A percentile compares a stretch with the other conserved stretches of the same genome.
phyloP scores from a whole-genome alignment of 345 rosid genomes.

The Aegle marmelos region DNA sequence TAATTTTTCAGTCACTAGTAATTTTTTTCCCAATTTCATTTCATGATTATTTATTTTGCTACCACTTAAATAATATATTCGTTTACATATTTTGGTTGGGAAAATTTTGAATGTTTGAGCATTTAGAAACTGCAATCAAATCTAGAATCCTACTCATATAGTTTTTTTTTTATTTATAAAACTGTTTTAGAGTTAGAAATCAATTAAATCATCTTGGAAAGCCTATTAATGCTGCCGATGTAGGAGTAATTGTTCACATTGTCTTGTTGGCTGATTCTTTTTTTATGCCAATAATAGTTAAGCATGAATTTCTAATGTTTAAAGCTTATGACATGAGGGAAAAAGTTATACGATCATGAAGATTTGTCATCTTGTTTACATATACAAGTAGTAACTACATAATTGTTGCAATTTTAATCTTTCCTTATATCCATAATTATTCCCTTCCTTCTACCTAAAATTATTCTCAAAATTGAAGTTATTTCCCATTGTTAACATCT shows the following conservation, averaged over 20 bases:
- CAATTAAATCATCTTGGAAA: constrained; percentile 93
- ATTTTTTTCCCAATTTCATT: too few relatives aligned
- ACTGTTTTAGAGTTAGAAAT: constrained; percentile 77
- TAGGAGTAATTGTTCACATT: constrained; percentile 60
- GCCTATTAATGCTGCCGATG: constrained; percentile 88
- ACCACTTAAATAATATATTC: background rate
- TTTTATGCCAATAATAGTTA: background rate
- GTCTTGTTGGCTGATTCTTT: background rate
- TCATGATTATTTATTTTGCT: too few relatives aligned
- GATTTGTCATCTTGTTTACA: constrained; percentile 92
- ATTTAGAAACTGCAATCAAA: constrained; percentile 93
- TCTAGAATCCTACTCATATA: constrained; percentile 92
- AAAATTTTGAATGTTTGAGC: constrained; percentile 34
- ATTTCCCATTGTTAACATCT: too few relatives aligned
- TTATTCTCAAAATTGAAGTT: too few relatives aligned
- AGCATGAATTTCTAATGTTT: constrained; percentile 8
- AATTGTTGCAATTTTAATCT: too few relatives aligned
- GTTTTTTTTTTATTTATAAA: constrained; percentile 82
- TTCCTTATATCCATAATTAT: too few relatives aligned
- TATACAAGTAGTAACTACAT: constrained; percentile 35
- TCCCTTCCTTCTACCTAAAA: too few relatives aligned
- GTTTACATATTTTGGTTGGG: background rate
- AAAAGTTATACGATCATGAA: constrained; percentile 92
- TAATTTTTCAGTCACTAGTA: too few relatives aligned
- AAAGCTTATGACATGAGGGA: constrained; percentile 54